Base-by-base conservation (phyloP, 148 eudicot genomes). In the Polygonum maritimum region DNA sequence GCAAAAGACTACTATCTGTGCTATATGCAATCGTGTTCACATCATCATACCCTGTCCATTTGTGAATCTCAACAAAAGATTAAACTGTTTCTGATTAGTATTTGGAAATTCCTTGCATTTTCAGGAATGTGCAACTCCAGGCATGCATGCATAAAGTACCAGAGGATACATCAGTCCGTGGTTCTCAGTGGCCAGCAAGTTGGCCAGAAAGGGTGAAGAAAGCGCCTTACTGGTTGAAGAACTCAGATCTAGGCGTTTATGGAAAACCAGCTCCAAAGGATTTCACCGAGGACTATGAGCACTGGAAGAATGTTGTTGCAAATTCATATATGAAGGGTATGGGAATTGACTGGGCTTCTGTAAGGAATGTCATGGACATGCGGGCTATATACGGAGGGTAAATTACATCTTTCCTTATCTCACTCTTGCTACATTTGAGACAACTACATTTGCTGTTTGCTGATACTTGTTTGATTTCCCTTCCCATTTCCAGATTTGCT, bases 281-380 rank as follows among this genome's bases (percentile, higher is more conserved):
- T 87, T 90, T 88, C 69, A 26, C 57, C 31, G 78, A 77, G 45
- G 95, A 90, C 76, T 86, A 81, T 75, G 82, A 83, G 70, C 92
- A 82, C 79, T 90, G 95, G 95, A 88, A 87, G 82, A 82, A 71
- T 36, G 81, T 87, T 55, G 85, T 87, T 62, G 75, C 80, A 26
- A 79, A 78, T 62, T 87, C 95, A 74, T 90, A 90, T 82, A 13
- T 88, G 80, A 80, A 82, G 79, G 92, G 88, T 40, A 72, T 90
- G 82, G 95, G 92, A 82, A 84, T 90, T 13, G 83, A 78, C 72
- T 90, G 92, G 95, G 78, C 89, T 78, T 74, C 82, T 7, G 86
- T 90, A 62, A 87, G 95, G 81, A 90, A 90, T 80, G 88, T 87
- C 76, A 90, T 90, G 95, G 95, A 90, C 84, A 90, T 88, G 95